Conservation (phyloP, 2,329 filamentous ascomycete species). For the Tolypocladium guangdongense region DNA sequence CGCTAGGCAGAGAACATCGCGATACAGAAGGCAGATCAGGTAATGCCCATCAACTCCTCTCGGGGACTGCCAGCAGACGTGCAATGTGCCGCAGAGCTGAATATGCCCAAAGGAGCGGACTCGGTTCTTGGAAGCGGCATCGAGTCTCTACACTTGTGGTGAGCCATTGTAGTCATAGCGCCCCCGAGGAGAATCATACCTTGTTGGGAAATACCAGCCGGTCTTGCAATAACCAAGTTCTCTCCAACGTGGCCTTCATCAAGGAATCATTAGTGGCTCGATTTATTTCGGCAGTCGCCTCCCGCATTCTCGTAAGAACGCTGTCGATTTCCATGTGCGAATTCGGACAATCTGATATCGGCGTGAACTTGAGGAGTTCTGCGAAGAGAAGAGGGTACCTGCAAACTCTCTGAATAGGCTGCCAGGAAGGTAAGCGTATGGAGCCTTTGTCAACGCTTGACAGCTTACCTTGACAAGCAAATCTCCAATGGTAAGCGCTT, state of each 20-base stretch:
- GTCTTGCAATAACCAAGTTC: slow-evolving; percentile 77
- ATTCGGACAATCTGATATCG: slow-evolving; percentile 72
- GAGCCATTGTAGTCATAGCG: background rate
- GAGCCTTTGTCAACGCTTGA: too few species aligned
- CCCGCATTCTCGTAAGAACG: slow-evolving; percentile 58
- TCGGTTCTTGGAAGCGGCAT: slow-evolving; percentile 46
- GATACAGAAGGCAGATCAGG: slow-evolving; percentile 77
- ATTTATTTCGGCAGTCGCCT: slow-evolving; percentile 72
- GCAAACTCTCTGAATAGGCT: slow-evolving; percentile 89
- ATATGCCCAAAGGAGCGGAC: slow-evolving; percentile 74
- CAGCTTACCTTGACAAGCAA: slow-evolving; percentile 70
- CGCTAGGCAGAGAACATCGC: slow-evolving; percentile 67
- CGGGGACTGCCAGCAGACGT: slow-evolving; percentile 70
- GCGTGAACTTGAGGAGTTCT: slow-evolving; percentile 73
- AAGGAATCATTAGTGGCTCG: slow-evolving; percentile 67
- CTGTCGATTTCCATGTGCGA: slow-evolving; percentile 73
- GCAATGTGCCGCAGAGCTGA: slow-evolving; percentile 69
- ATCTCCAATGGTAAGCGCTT: slow-evolving; percentile 73
- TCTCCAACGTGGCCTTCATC: slow-evolving; percentile 61
- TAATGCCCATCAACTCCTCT: slow-evolving; percentile 64
- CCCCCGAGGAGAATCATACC: slow-evolving; percentile 27
- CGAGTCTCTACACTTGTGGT: slow-evolving; percentile 27
- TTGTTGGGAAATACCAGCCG: slow-evolving; percentile 64
- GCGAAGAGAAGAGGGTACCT: slow-evolving; percentile 82
- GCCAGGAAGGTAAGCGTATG: background rate